These are phyloP conservation scores for Aspergillus kassunensis DNA, from an alignment of 495 filamentous ascomycete genomes.

Conservation along the genomic window DNA sequence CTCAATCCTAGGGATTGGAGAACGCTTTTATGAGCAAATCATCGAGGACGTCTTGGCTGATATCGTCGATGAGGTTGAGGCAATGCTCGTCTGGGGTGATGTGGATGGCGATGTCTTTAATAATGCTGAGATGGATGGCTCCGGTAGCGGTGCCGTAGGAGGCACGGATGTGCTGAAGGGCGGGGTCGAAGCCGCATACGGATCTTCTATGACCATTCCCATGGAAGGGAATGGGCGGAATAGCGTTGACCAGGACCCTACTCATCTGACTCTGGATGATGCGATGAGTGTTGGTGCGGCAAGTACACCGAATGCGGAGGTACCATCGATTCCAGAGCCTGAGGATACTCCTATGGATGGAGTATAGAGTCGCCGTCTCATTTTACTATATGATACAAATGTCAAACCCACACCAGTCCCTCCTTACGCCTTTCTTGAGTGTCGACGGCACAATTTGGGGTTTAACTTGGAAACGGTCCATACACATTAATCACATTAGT, in stretches of 20 bases:
- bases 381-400: too few relatives aligned
- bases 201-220: constrained; percentile 20
- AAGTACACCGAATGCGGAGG: constrained; percentile 28
- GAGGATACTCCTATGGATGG: constrained; percentile 20
- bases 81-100: constrained; percentile 47
- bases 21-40: constrained; percentile 90
- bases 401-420: too few relatives aligned
- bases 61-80: constrained; percentile 84
- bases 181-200: constrained; percentile 36
- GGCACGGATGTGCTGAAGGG: constrained; percentile 36
- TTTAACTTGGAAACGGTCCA: not conserved
- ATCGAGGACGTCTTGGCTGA: constrained; percentile 92
- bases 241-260: constrained; percentile 13
- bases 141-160: constrained; percentile 30
- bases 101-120: constrained; percentile 37
- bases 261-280: constrained; percentile 24
- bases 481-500: not conserved
- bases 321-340: constrained; percentile 2
- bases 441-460: not conserved
- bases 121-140: constrained; percentile 27
- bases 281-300: constrained; percentile 25
- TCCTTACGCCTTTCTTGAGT: not conserved
- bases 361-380: too few relatives aligned
- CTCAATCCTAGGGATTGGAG: constrained; percentile 57
- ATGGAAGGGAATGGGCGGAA: not conserved